A percentile compares a stretch with the other conserved stretches of the same genome.
These are phyloP conservation scores for Piloderma croceum DNA, from an alignment of 768 basidiomycete genomes.

Conservation along the genomic window DNA sequence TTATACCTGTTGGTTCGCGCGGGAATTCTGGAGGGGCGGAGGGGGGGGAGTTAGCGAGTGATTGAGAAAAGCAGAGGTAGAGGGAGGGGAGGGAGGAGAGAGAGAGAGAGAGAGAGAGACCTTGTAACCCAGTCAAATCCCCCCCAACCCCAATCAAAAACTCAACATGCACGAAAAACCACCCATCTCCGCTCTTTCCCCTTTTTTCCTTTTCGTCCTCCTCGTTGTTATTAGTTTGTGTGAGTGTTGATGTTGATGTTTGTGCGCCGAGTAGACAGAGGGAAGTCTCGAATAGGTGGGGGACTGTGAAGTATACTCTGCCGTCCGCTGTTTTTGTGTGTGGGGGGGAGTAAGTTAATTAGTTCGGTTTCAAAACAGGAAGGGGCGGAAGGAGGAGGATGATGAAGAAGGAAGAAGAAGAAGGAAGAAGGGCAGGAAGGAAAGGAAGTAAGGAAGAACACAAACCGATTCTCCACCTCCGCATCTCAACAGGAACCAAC, in stretches of 20 bases:
- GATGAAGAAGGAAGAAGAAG: too few relatives aligned
- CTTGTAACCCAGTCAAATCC: slow-evolving; percentile 67
- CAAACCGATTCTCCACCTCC: too few relatives aligned
- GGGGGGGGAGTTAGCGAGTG: background rate
- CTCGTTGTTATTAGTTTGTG: too few relatives aligned
- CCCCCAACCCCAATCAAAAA: slow-evolving; percentile 72
- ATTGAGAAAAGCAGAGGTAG: background rate
- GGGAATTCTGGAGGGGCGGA: slow-evolving; percentile 56
- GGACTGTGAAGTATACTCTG: slow-evolving; percentile 70
- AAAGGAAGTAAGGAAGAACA: too few relatives aligned
- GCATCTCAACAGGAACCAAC: slow-evolving; percentile 82
- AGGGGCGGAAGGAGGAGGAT: background rate
- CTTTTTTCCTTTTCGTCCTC: too few relatives aligned
- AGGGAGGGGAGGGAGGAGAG: slow-evolving; percentile 1
- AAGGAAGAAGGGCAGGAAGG: too few relatives aligned
- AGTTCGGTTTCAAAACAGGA: too few relatives aligned
- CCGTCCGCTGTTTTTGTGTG: slow-evolving; percentile 72
- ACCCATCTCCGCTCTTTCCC: slow-evolving; percentile 66
- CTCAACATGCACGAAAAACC: slow-evolving; percentile 81
- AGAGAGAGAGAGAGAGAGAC: slow-evolving; percentile 24
- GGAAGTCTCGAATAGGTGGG: slow-evolving; percentile 67
- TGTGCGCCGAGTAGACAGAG: slow-evolving; percentile 69
- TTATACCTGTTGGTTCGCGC: slow-evolving; percentile 52
- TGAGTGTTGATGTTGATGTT: too few relatives aligned
- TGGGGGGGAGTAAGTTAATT: too few relatives aligned